Evolutionary conservation across 371 early-diverging fungal genomes (phyloP), one percentile per base, ranked within the genome.

Genomic region (Chytridium lagenaria): DNA sequence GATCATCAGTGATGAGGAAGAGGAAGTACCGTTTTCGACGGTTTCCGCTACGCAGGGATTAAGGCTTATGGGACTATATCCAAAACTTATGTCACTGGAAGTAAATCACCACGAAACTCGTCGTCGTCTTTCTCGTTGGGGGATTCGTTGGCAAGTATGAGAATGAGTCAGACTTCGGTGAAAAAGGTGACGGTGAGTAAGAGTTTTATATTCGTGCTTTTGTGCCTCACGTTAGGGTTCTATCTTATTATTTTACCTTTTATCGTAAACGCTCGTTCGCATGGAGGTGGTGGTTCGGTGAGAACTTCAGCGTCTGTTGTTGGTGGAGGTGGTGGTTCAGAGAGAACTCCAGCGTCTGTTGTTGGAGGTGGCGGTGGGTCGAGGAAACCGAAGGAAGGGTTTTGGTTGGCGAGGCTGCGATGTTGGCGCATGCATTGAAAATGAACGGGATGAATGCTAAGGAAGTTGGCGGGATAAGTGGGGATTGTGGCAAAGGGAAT

Each of bases 351-450:
- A 55, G 26, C 26, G 15, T 19, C 26, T n/a, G n/a, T n/a, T n/a
- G n/a, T n/a, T n/a, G n/a, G 7, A 55, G 26, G 16, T 23, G 10
- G 16, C 57, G 26, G 57, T 7, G 26, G 57, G 26, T 23, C 57
- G 10, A 7, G 30, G 26, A 55, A 55, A 10, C 16, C 10, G 10
- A 26, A 16, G 30, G 57, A 23, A 15, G 73, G 73, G 36, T 72
- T 72, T 44, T 72, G 52, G 68, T 72, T 33, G 73, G 73, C 15
- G 73, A 72, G 52, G 68, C 37, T 1, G 73, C 73, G 22, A 38
- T 44, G 1, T 15, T 19, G 26, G 57, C 40, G 15, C 7, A 44
- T 19, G 44, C 44, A 44, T 7, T 44, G 7, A 44, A 44, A 19
- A 44, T 44, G 44, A n/a, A 7, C 7, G 44, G 44, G 44, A 44